These are phyloP conservation scores for Fraxinus greggii DNA, from an alignment of 305 asterid species.

Conservation along the genomic window DNA sequence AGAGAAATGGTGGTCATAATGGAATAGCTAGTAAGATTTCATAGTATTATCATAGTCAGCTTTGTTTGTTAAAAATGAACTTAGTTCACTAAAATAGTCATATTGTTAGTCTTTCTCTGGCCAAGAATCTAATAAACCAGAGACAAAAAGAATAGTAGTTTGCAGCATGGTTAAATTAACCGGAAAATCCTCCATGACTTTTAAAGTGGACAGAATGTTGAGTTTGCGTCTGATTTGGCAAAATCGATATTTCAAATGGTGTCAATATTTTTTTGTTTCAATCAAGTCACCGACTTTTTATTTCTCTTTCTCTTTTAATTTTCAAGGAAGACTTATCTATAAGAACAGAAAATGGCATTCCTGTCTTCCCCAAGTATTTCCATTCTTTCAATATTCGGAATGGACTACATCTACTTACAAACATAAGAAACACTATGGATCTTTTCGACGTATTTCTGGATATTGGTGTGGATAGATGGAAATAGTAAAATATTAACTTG, in stretches of 20 bases:
- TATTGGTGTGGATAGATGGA: neutral
- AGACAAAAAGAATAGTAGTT: neutral
- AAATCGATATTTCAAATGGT: neutral
- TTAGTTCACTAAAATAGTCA: neutral
- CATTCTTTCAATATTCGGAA: neutral
- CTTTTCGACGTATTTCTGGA: neutral
- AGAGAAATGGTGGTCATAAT: neutral
- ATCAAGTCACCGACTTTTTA: neutral
- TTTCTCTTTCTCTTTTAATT: neutral
- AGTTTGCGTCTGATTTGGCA: neutral
- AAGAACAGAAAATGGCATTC: neutral
- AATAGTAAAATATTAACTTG: neutral
- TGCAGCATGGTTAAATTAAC: neutral
- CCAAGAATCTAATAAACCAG: neutral
- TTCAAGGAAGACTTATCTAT: neutral
- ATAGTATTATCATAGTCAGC: neutral
- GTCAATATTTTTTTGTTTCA: neutral
- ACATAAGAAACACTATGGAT: neutral
- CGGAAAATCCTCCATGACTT: neutral
- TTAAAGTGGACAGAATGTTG: neutral
- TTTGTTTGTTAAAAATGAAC: neutral
- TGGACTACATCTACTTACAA: neutral
- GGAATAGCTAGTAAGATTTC: neutral
- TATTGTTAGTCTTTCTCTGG: neutral
- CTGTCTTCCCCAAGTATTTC: neutral